phyloP scores from a whole-genome alignment of 495 filamentous ascomycete genomes.

The Penicillium malachiteum region DNA sequence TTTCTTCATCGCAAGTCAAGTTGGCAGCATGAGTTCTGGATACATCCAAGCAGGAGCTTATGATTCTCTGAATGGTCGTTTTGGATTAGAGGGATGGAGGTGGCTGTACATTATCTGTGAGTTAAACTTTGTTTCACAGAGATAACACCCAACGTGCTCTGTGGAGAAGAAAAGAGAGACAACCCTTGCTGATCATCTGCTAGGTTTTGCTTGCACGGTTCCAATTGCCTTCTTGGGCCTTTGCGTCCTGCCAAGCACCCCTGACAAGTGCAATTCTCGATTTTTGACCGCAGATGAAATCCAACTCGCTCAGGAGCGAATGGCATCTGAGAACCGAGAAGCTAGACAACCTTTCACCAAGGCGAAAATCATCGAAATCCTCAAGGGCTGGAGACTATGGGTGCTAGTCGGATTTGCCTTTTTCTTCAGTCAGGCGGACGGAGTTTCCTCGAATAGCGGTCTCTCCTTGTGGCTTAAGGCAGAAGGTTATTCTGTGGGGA shows the following conservation, averaged over 20 bases:
- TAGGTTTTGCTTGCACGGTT: slow-evolving; percentile 28
- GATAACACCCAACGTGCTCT: not conserved
- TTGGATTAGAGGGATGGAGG: slow-evolving; percentile 47
- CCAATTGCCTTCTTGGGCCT: slow-evolving; percentile 26
- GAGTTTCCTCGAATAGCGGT: slow-evolving; percentile 25
- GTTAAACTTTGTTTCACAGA: not conserved
- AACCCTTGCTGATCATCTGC: slow-evolving; percentile 10
- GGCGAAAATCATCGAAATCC: slow-evolving; percentile 14
- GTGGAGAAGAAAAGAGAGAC: not conserved
- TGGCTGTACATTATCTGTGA: slow-evolving; percentile 51
- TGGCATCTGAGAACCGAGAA: slow-evolving; percentile 34
- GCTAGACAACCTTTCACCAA: slow-evolving; percentile 26
- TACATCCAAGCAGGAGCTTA: slow-evolving; percentile 46
- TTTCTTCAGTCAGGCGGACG: slow-evolving; percentile 33
- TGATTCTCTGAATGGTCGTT: slow-evolving; percentile 33
- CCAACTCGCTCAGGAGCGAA: slow-evolving; percentile 28
- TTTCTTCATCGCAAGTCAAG: slow-evolving; percentile 42
- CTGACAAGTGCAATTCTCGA: slow-evolving; percentile 37
- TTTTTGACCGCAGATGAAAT: slow-evolving; percentile 37
- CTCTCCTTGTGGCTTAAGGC: slow-evolving; percentile 42
- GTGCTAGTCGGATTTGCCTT: slow-evolving; percentile 35
- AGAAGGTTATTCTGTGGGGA: slow-evolving; percentile 39
- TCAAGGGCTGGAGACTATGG: slow-evolving; percentile 27
- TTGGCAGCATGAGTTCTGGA: slow-evolving; percentile 45
- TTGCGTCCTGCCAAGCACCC: slow-evolving; percentile 38